Conservation (phyloP, 306 rosid species). For the Clitoria ternatea region DNA sequence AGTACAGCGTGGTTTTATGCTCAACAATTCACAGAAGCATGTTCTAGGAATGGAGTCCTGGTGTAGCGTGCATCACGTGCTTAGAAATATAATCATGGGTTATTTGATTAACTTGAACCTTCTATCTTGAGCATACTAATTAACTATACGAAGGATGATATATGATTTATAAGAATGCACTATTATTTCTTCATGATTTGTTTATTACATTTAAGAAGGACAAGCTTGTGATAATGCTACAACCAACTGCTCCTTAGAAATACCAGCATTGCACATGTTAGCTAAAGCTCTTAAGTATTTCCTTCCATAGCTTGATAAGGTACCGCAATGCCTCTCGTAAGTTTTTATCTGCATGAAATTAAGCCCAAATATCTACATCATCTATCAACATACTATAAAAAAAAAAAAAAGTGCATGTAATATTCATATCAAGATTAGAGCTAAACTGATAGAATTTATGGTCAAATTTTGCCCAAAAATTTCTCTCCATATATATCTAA, state of each 20-base stretch:
- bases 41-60: no score
- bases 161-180: no score
- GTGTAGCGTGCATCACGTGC: no score
- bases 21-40: no score
- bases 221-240: slow-evolving; percentile 40
- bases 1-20: no score
- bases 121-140: no score
- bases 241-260: slow-evolving; percentile 14
- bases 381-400: not conserved
- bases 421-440: no score
- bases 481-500: not conserved
- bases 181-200: no score
- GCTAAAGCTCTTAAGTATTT: slow-evolving; percentile 31
- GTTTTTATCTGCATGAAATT: slow-evolving; percentile 23
- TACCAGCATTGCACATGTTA: slow-evolving; percentile 37
- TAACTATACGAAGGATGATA: no score
- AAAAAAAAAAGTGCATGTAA: not conserved
- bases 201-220: no score
- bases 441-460: not conserved
- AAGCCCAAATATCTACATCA: not conserved
- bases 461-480: not conserved
- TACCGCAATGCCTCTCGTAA: slow-evolving; percentile 26
- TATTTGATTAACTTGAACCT: no score
- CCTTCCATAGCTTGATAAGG: slow-evolving; percentile 27
- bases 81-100: no score